Conservation (phyloP, 2,329 filamentous ascomycete species). For the Bertia moriformis region DNA sequence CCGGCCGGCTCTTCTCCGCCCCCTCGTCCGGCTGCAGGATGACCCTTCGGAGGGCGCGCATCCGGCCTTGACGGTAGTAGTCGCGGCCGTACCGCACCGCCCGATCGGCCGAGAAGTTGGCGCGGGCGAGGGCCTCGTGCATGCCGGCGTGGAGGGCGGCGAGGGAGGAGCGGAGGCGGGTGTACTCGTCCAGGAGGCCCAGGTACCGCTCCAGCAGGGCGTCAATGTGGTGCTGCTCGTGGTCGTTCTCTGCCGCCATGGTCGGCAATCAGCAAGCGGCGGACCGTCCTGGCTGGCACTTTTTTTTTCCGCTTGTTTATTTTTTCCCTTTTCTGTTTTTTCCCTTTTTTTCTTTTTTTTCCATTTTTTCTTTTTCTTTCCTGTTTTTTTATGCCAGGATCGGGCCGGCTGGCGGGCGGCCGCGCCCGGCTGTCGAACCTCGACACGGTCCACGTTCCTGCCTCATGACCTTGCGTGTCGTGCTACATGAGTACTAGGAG, state of each 20-base stretch:
- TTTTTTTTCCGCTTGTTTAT: slow-evolving; percentile 3
- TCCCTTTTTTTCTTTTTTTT: slow-evolving; percentile 5
- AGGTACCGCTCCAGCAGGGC: slow-evolving; percentile 52
- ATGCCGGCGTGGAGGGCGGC: slow-evolving; percentile 36
- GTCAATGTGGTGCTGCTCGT: slow-evolving; percentile 34
- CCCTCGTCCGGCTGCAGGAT: slow-evolving; percentile 7
- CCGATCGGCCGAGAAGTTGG: slow-evolving; percentile 56
- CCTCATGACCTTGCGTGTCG: no score
- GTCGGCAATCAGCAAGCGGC: slow-evolving; percentile 4
- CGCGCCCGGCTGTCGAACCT: no score
- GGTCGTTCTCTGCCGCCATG: slow-evolving; percentile 4
- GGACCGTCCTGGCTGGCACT: slow-evolving; percentile 7
- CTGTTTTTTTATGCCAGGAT: no score
- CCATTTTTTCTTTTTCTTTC: slow-evolving; percentile 4
- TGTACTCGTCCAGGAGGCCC: slow-evolving; percentile 51
- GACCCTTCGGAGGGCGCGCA: slow-evolving; percentile 43
- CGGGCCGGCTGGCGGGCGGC: no score
- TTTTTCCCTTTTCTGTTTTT: slow-evolving; percentile 3
- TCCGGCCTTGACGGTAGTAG: slow-evolving; percentile 60
- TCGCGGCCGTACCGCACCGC: slow-evolving; percentile 53
- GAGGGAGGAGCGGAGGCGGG: slow-evolving; percentile 37
- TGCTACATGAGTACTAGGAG: no score
- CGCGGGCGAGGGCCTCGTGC: slow-evolving; percentile 50
- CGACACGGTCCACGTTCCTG: no score
- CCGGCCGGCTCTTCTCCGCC: neutral